Evolutionary conservation across 495 filamentous ascomycete genomes (phyloP).

Genomic region (Xanthoparmelia taractica): DNA sequence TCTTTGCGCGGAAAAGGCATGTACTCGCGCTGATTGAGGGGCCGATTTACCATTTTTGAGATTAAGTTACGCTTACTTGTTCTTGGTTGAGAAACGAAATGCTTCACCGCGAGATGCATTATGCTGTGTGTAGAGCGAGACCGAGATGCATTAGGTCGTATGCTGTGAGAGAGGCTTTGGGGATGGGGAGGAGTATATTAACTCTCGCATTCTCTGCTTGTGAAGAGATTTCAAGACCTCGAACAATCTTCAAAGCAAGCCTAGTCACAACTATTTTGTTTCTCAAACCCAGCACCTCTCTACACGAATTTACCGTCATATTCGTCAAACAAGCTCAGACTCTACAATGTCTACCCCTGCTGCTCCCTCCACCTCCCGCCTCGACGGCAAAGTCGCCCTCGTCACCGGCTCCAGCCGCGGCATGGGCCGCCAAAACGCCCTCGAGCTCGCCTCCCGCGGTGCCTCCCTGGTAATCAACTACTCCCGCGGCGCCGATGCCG

Average conservation of each 20-base stretch:
- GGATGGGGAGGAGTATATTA: not conserved
- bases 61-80: not conserved
- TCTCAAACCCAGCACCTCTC: not conserved
- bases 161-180: not conserved
- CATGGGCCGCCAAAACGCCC: conserved; percentile 37
- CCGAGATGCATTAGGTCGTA: not conserved
- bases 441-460: conserved; percentile 38
- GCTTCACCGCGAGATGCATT: too few relatives aligned
- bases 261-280: not conserved
- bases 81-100: too few relatives aligned
- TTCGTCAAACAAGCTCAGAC: not conserved
- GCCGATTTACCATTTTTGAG: not conserved
- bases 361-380: conserved; percentile 16
- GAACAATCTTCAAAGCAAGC: not conserved
- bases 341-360: conserved; percentile 6
- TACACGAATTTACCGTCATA: not conserved
- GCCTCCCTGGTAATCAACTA: conserved; percentile 40
- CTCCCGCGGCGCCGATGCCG: conserved; percentile 28
- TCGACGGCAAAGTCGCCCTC: conserved; percentile 30
- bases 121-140: not conserved
- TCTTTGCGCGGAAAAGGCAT: not conserved
- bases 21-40: not conserved
- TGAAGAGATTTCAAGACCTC: not conserved
- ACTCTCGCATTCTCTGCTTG: not conserved
- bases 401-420: conserved; percentile 37